Evolutionary conservation across 257 asterid genomes (phyloP), one percentile per base, ranked within the genome.

Genomic region (Nicotiana sylvestris): DNA sequence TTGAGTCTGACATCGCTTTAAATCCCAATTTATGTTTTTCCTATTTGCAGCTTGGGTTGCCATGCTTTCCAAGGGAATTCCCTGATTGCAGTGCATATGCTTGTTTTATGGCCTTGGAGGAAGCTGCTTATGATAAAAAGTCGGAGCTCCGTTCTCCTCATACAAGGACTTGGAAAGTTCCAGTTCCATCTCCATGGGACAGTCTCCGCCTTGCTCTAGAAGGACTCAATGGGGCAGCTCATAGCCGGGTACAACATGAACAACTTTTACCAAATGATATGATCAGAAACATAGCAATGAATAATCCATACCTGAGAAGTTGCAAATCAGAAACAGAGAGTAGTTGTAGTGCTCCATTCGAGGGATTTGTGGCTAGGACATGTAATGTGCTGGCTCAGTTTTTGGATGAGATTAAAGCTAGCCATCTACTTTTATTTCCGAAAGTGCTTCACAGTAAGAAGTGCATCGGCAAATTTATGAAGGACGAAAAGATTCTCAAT

Each of bases 41-140:
- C 64, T 84, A 55, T 86, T 69, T 89, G 82, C 94, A 96, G 99
- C 83, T 88, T 83, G 97, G 94, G 55, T 87, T 90, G 85, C 95
- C 99, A 33, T 88, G 76, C 82, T 94, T 96, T 81, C 98, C 99
- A 70, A 82, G 66, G 7, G 97, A 94, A 81, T 94, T 91, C 87
- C 98, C 99, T 51, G 98, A 96, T 69, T 88, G 93, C 91, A 86
- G 83, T 65, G 94, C 97, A 33, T 92, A 90, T 83, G 81, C 93
- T 4, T 80, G 85, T 62, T 57, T 85, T n/a, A 90, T 91, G 97
- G 89, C 77, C 69, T 86, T 82, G 86, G 94, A 92, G 85, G 89
- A 89, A 66, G 83, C 80, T 84, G 88, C 80, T 65, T 57, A 67
- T 80, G 84, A 84, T 84, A 78, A 91, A 29, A 92, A 89, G 83